A percentile compares a stretch with the other conserved stretches of the same genome.
Evolutionary conservation across 176 grass and related monocot species (phyloP).

Genomic region (Phyllostachys edulis): DNA sequence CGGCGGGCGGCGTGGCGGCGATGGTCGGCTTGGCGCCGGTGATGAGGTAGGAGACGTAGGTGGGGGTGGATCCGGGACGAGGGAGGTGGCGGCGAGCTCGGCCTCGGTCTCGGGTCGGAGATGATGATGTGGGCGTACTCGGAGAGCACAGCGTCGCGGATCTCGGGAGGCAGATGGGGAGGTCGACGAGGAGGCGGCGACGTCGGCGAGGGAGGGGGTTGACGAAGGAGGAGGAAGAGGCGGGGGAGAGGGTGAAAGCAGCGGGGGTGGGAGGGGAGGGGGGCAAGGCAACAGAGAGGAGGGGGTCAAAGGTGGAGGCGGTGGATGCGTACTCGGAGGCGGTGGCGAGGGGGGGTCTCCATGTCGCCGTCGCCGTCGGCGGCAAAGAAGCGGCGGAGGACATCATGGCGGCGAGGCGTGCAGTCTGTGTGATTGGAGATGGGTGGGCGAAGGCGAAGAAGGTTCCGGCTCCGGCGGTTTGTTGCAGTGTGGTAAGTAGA

Average conservation of each 20-base stretch:
- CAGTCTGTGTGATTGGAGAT: neutral
- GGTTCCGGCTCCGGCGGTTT: conserved; percentile 1
- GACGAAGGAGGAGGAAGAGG: conserved; percentile 71
- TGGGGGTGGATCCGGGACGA: conserved; percentile 61
- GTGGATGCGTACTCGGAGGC: conserved; percentile 43
- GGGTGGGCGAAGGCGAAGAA: neutral
- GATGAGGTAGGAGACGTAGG: conserved; percentile 87
- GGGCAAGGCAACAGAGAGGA: conserved; percentile 37
- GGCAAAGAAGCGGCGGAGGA: conserved; percentile 25
- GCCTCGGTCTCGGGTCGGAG: conserved; percentile 71
- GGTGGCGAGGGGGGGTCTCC: conserved; percentile 68
- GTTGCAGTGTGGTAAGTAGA: conserved; percentile 12
- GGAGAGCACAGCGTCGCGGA: conserved; percentile 42
- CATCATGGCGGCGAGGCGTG: conserved; percentile 21
- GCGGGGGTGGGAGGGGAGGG: conserved; percentile 27
- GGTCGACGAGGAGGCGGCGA: conserved; percentile 52
- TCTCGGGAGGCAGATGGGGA: conserved; percentile 55
- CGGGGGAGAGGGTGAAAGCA: conserved; percentile 40
- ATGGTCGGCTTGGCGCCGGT: conserved; percentile 44
- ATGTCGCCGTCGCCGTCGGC: conserved; percentile 37
- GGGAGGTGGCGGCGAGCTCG: conserved; percentile 60
- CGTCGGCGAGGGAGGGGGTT: conserved; percentile 95
- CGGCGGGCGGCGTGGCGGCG: conserved; percentile 61
- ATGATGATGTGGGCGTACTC: conserved; percentile 72
- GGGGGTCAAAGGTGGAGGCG: conserved; percentile 42